A percentile compares a stretch with the other conserved stretches of the same genome.
Evolutionary conservation across 176 grass and related monocot species (phyloP).

Genomic region (Rhynchospora pubera): DNA sequence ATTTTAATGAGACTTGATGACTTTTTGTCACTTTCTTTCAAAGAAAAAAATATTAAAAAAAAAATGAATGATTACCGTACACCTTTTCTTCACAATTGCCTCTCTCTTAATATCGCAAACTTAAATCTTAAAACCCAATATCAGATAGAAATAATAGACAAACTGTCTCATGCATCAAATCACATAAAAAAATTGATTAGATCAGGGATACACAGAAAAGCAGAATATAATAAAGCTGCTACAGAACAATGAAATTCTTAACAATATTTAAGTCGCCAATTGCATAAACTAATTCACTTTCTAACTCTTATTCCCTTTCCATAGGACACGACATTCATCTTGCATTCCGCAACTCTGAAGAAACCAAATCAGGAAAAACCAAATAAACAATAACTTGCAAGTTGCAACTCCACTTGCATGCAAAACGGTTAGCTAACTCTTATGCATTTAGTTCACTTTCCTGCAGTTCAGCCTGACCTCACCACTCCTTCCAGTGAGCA

Average conservation of each 20-base stretch:
- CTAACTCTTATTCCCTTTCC: background rate
- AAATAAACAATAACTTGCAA: background rate
- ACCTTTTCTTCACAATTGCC: too few species aligned
- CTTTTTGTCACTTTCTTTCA: too few species aligned
- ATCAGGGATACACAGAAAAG: too few species aligned
- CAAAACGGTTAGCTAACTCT: background rate
- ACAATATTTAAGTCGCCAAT: background rate
- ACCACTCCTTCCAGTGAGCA: constrained; percentile 47
- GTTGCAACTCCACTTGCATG: background rate
- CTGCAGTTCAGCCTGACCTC: constrained; percentile 69
- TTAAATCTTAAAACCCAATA: too few species aligned
- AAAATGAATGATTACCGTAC: too few species aligned
- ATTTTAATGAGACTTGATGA: too few species aligned
- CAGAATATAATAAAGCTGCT: background rate
- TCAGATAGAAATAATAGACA: too few species aligned
- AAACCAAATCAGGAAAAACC: background rate
- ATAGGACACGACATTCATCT: background rate
- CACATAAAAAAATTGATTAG: too few species aligned
- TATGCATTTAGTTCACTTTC: constrained; percentile 38
- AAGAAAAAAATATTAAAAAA: too few species aligned
- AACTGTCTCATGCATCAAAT: too few species aligned
- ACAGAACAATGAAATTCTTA: background rate
- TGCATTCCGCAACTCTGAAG: background rate
- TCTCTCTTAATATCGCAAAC: too few species aligned
- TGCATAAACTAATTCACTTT: background rate